Evolutionary conservation across 1,139 yeast species (phyloP), one percentile per base, ranked within the genome.

Genomic region (Lodderomyces pseudojiufengensis): DNA sequence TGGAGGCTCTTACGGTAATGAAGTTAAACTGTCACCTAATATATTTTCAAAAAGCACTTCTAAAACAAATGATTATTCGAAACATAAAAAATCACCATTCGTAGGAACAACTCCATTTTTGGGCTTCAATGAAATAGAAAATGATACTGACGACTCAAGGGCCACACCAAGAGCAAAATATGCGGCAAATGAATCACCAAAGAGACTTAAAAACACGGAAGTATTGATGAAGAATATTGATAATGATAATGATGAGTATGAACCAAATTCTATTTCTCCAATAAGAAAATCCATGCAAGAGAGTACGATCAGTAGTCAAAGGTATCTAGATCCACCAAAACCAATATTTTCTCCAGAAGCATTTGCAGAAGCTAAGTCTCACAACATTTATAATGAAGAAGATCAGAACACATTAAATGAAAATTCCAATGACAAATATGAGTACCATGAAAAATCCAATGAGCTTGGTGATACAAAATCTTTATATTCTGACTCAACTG

Each of bases 161-260:
- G 3, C 32, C 10, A 75, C 82, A 3, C 70, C 79, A 3, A 59
- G 82, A 47, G 72, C 78, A 8, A 71, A 71, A 37, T 80, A 69
- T 47, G 78, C 87, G 1, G 63, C 73, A 16, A 61, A 73, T 45
- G 88, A 81, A 49, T 81, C 88, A 0, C 92, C 92, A 24, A 73
- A 67, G 40, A 73, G 86, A 52, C 69, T 69, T 32, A 64, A 61
- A 21, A 69, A 68, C 35, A 71, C 73, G 3, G 69, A 76, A 10
- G 58, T 78, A 9, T 59, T 73, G 9, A 67, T 74, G 18, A 59
- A 68, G 20, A 70, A 70, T 33, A 72, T 68, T 31, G 68, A 66
- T 14, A 70, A 61, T 20, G 62, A 55, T 23, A 55, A 51, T 16
- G 46, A 42, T 11, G 49, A 42, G 7, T 35, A 27, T 12, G 32